Evolutionary conservation across 2,329 filamentous ascomycete species (phyloP).

Genomic region (Ophiosphaerella korrae): DNA sequence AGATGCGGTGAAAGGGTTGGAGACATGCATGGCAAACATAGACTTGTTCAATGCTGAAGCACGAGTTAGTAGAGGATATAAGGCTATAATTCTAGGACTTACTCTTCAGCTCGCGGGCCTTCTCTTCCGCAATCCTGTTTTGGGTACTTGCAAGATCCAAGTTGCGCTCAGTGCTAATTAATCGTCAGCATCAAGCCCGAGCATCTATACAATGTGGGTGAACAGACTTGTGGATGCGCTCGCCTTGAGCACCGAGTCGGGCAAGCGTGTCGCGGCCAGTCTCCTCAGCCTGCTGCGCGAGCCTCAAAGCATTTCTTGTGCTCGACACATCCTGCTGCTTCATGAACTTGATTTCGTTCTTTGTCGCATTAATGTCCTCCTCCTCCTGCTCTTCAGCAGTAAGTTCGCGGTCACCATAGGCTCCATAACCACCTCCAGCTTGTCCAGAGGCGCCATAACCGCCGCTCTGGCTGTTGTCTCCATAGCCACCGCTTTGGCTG

Average conservation of each 20-base stretch:
- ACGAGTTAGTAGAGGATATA: neutral
- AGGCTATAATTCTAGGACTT: neutral
- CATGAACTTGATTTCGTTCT: conserved; percentile 74
- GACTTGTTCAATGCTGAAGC: conserved; percentile 70
- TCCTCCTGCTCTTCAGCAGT: conserved; percentile 80
- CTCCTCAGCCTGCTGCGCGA: conserved; percentile 71
- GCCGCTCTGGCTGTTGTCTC: conserved; percentile 22
- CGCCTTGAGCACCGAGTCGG: conserved; percentile 41
- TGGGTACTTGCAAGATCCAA: conserved; percentile 80
- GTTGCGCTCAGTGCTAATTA: conserved; percentile 65
- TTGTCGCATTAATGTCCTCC: conserved; percentile 72
- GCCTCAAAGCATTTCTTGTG: conserved; percentile 66
- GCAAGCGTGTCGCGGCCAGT: conserved; percentile 60
- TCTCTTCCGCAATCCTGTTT: conserved; percentile 78
- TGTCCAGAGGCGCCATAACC: conserved; percentile 30
- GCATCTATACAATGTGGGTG: neutral
- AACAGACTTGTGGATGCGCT: conserved; percentile 41
- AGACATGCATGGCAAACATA: conserved; percentile 86
- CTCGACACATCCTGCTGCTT: conserved; percentile 75
- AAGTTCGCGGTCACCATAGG: conserved; percentile 73
- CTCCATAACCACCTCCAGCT: conserved; percentile 48
- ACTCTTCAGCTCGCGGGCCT: conserved; percentile 79
- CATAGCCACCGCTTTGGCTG: conserved; percentile 32
- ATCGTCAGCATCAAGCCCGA: conserved; percentile 38
- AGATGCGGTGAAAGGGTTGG: conserved; percentile 66